Evolutionary conservation across 2,329 filamentous ascomycete genomes (phyloP), one percentile per base, ranked within the genome.

Genomic region (Diaporthe australafricana): DNA sequence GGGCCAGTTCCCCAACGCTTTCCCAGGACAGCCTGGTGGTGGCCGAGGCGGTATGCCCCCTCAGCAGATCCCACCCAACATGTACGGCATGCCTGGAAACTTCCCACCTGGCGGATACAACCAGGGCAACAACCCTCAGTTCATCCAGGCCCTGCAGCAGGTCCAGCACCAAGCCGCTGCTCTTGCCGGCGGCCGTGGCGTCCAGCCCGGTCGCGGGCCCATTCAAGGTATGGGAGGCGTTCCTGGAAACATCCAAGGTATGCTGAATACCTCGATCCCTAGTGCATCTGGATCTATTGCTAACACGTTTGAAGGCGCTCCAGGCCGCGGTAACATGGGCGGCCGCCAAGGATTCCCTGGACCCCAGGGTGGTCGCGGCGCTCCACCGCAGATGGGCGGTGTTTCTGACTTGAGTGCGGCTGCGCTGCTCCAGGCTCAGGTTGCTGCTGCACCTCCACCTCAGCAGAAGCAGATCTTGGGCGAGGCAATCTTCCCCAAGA

Each of bases 381-480:
- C 77, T 67, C 80, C 78, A 73, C 79, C 72, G 74, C 84, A 79
- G 77, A 81, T 81, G 74, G 80, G 77, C 73, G 79, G 75, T 57
- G 30, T 53, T 1, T 77, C 80, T 25, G 84, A 86, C 67, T 77
- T 84, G 73, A 84, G 80, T 77, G 83, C 80, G 72, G 76, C 79
- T 63, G 80, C 82, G 45, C 79, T 88, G 66, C 83, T 92, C 73
- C 88, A 91, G 82, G 79, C 84, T 42, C 90, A 92, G 83, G 86
- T 93, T 55, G 83, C 86, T 74, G 78, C 81, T 45, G 87, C 87
- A 63, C 77, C 74, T 78, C 89, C 92, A 48, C 88, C 89, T 62
- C 94, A 97, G 86, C 96, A 98, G 89, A 99, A 99, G 91, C 96
- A 99, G 89, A 94, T 98, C 84, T 91, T 99, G 70, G 96, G 96